These are phyloP conservation scores for Aspergillus oerlinghausenensis DNA, from an alignment of 2,329 filamentous ascomycete species.

Conservation along the genomic window DNA sequence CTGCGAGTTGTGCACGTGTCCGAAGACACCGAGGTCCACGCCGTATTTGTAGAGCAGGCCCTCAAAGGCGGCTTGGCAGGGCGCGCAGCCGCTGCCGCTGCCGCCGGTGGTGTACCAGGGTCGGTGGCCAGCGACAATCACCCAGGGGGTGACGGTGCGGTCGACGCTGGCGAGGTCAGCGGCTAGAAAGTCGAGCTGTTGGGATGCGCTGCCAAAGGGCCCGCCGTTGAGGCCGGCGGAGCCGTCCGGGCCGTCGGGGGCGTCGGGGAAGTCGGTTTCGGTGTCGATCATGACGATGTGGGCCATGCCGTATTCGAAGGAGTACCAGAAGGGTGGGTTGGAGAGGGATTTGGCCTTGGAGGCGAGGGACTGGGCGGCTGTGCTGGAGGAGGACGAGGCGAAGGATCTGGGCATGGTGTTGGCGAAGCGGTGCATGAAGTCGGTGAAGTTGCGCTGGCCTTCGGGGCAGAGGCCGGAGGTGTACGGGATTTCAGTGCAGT, in stretches of 20 bases:
- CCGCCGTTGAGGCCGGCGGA: slow-evolving; percentile 44
- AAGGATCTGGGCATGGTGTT: slow-evolving; percentile 51
- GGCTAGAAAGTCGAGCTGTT: slow-evolving; percentile 53
- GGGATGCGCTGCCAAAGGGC: slow-evolving; percentile 46
- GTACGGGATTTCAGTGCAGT: slow-evolving; percentile 37
- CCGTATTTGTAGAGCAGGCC: slow-evolving; percentile 52
- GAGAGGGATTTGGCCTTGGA: slow-evolving; percentile 44
- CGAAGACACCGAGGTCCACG: slow-evolving; percentile 54
- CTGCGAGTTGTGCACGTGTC: slow-evolving; percentile 57
- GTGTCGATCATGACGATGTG: slow-evolving; percentile 55
- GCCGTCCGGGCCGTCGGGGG: slow-evolving; percentile 44
- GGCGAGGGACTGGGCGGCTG: slow-evolving; percentile 40
- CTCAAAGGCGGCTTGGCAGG: slow-evolving; percentile 53
- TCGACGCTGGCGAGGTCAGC: slow-evolving; percentile 56
- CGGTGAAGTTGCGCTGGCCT: slow-evolving; percentile 59
- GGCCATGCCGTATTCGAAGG: slow-evolving; percentile 56
- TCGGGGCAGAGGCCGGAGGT: slow-evolving; percentile 24
- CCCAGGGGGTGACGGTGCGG: slow-evolving; percentile 52
- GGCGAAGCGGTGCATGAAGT: slow-evolving; percentile 54
- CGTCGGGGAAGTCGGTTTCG: slow-evolving; percentile 52
- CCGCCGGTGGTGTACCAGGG: slow-evolving; percentile 46
- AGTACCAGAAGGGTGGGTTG: slow-evolving; percentile 57
- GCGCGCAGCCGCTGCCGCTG: slow-evolving; percentile 34
- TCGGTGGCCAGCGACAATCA: slow-evolving; percentile 43
- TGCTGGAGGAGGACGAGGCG: slow-evolving; percentile 44